phyloP scores from a whole-genome alignment of 192 early-diverging fungal species.

The Podila epicladia region DNA sequence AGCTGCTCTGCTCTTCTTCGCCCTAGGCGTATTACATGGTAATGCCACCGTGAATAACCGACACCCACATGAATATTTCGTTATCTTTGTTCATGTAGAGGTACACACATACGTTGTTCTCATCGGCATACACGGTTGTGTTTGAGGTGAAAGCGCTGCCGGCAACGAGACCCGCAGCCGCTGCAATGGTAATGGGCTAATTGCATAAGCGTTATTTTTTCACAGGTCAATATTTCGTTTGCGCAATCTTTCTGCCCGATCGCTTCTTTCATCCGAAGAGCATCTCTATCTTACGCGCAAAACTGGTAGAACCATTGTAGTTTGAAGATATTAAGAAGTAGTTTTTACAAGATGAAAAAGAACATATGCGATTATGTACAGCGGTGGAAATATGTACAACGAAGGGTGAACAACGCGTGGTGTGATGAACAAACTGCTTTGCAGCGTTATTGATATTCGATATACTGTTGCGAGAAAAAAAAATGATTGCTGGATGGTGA shows the following conservation, averaged over 20 bases:
- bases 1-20: slow-evolving; percentile 3
- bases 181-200: slow-evolving; percentile 40
- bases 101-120: slow-evolving; percentile 18
- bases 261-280: background rate
- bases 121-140: slow-evolving; percentile 39
- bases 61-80: background rate
- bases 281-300: background rate
- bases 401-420: background rate
- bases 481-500: background rate
- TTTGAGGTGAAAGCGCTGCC: slow-evolving; percentile 23
- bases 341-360: too few relatives aligned
- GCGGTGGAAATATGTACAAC: background rate
- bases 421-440: background rate
- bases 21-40: background rate
- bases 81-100: background rate
- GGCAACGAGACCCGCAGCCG: slow-evolving; percentile 30
- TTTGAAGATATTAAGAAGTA: too few relatives aligned
- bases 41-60: background rate
- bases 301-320: slow-evolving; percentile 20
- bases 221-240: background rate
- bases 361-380: too few relatives aligned
- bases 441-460: background rate
- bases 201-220: background rate
- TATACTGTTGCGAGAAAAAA: background rate
- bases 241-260: background rate